Evolutionary conservation across 441 rosid genomes (phyloP).

Genomic region (Pelargonium fulgidum): DNA sequence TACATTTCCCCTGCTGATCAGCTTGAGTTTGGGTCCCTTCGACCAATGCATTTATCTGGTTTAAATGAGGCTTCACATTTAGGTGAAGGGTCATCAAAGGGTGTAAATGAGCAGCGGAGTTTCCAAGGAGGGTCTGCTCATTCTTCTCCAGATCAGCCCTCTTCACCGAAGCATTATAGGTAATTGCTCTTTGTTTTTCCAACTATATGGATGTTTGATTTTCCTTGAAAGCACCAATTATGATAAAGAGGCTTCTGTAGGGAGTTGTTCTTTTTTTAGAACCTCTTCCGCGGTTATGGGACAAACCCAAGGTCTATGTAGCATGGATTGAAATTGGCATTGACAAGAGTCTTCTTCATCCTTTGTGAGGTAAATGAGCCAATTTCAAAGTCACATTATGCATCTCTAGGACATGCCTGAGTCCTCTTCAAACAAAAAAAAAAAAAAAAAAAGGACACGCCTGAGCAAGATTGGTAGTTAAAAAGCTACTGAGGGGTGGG

Average conservation of each 20-base stretch:
- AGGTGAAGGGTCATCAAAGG: constrained; percentile 42
- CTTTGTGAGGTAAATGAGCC: background rate
- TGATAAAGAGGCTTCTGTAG: too few species aligned
- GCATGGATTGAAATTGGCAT: background rate
- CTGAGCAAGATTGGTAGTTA: too few species aligned
- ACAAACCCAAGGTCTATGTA: too few species aligned
- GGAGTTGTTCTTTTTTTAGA: too few species aligned
- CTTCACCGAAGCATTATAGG: constrained; percentile 60
- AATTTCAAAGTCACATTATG: too few species aligned
- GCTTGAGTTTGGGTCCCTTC: constrained; percentile 69
- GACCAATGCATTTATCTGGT: constrained; percentile 40
- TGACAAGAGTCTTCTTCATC: background rate
- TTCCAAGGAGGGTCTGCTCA: constrained; percentile 44
- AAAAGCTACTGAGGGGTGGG: too few species aligned
- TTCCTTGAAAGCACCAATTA: too few species aligned
- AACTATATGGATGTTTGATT: constrained; percentile 6
- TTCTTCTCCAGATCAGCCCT: constrained; percentile 77
- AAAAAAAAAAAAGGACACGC: too few species aligned
- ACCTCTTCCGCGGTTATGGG: too few species aligned
- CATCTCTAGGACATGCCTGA: too few species aligned
- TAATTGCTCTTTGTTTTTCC: constrained; percentile 26
- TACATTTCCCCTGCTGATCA: constrained; percentile 52
- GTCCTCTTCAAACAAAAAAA: too few species aligned
- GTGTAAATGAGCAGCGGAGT: constrained; percentile 45
- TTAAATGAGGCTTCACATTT: constrained; percentile 36